Evolutionary conservation across 495 filamentous ascomycete genomes (phyloP).

Genomic region (Penicillium pulvis): DNA sequence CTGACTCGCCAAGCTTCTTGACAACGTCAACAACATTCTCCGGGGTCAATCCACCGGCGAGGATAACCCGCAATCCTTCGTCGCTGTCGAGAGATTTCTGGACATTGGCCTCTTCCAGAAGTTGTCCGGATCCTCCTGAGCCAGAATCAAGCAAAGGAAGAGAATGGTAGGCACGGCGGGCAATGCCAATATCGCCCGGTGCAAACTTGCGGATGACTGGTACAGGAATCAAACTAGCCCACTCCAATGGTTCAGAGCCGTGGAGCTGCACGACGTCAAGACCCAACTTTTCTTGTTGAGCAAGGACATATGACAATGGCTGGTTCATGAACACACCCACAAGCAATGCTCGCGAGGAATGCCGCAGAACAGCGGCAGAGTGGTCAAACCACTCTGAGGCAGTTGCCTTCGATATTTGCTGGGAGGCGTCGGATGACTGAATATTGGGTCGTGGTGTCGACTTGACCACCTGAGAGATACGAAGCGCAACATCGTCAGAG

Average conservation of each 20-base stretch:
- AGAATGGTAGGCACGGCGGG: slow-evolving; percentile 76
- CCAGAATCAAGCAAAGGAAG: slow-evolving; percentile 85
- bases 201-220: slow-evolving; percentile 86
- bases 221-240: slow-evolving; percentile 82
- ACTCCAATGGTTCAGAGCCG: slow-evolving; percentile 88
- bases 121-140: slow-evolving; percentile 75
- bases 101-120: slow-evolving; percentile 67
- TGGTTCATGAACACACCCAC: slow-evolving; percentile 96
- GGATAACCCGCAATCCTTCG: slow-evolving; percentile 63
- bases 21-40: slow-evolving; percentile 72
- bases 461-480: slow-evolving; percentile 80
- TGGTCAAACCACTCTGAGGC: slow-evolving; percentile 67
- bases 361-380: slow-evolving; percentile 50
- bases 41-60: slow-evolving; percentile 82
- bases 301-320: slow-evolving; percentile 75
- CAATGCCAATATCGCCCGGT: slow-evolving; percentile 69
- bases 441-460: slow-evolving; percentile 50
- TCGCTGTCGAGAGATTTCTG: slow-evolving; percentile 63
- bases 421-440: slow-evolving; percentile 33
- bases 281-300: slow-evolving; percentile 68
- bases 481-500: slow-evolving; percentile 69
- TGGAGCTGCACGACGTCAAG: slow-evolving; percentile 95
- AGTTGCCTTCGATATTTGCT: slow-evolving; percentile 30
- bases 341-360: slow-evolving; percentile 68
- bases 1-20: slow-evolving; percentile 53